Evolutionary conservation across 345 rosid species (phyloP).

Genomic region (Psidium friedrichsthalianum): DNA sequence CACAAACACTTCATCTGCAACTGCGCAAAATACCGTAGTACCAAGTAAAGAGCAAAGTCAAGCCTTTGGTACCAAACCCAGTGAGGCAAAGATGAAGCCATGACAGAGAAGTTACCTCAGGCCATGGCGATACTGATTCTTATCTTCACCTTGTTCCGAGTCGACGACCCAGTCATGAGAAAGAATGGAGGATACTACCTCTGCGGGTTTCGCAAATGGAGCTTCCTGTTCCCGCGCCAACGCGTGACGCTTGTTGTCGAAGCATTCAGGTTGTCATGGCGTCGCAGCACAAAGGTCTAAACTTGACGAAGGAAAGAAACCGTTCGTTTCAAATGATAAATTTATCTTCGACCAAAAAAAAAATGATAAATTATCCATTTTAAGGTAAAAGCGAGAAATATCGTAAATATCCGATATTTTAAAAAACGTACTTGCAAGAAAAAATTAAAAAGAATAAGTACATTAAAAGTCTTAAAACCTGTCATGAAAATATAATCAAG

Average conservation of each 20-base stretch:
- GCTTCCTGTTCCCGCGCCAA: not conserved
- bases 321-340: not conserved
- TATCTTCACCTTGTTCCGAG: not conserved
- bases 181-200: not conserved
- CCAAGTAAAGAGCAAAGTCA: not conserved
- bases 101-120: not conserved
- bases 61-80: not conserved
- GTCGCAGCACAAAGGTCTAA: not conserved
- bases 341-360: not conserved
- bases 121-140: not conserved
- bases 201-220: not conserved
- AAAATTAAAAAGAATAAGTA: too few relatives aligned
- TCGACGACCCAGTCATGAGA: not conserved
- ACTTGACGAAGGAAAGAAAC: not conserved
- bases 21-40: not conserved
- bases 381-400: not conserved
- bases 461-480: too few relatives aligned
- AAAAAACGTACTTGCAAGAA: too few relatives aligned
- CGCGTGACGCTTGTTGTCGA: not conserved
- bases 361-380: not conserved
- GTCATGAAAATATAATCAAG: too few relatives aligned
- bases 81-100: not conserved
- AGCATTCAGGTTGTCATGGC: not conserved
- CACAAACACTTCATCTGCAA: not conserved
- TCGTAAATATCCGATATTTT: not conserved